Percentiles rank a stretch among this genome's conserved stretches.
Evolutionary conservation across 495 filamentous ascomycete genomes (phyloP).

Genomic region (Lindgomyces ingoldianus): DNA sequence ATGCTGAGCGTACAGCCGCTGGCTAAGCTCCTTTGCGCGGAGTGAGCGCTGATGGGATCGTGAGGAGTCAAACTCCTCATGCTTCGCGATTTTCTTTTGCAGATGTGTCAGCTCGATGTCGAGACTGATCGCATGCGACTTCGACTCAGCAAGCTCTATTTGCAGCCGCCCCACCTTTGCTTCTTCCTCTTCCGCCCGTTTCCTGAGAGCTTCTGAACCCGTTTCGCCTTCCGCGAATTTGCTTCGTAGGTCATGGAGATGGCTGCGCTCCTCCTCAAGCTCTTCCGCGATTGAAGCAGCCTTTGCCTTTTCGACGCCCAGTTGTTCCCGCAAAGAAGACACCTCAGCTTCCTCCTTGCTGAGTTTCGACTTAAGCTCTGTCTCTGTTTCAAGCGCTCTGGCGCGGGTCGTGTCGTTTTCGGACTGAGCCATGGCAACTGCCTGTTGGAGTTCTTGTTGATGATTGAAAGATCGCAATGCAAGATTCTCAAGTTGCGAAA

Average conservation of each 20-base stretch:
- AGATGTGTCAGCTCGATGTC: conserved; percentile 61
- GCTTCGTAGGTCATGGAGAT: conserved; percentile 63
- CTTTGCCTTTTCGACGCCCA: conserved; percentile 60
- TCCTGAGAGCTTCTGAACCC: conserved; percentile 72
- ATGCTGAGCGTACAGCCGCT: conserved; percentile 74
- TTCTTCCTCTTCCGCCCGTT: conserved; percentile 70
- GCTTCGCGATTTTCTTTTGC: conserved; percentile 55
- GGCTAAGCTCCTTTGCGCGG: conserved; percentile 78
- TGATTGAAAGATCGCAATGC: conserved; percentile 41
- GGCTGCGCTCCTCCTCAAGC: conserved; percentile 64
- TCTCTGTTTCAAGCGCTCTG: conserved; percentile 34
- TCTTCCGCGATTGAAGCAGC: conserved; percentile 61
- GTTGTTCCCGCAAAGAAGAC: conserved; percentile 44
- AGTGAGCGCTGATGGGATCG: conserved; percentile 64
- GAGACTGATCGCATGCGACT: conserved; percentile 64
- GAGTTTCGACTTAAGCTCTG: conserved; percentile 29
- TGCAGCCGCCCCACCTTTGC: conserved; percentile 59
- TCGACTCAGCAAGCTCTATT: conserved; percentile 65
- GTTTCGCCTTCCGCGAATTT: conserved; percentile 77
- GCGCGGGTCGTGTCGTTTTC: conserved; percentile 44
- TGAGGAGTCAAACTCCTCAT: conserved; percentile 47
- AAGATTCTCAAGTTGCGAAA: conserved; percentile 62
- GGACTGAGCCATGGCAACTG: conserved; percentile 43
- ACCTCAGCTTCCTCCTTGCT: conserved; percentile 24
- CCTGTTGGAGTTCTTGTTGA: conserved; percentile 42